These are phyloP conservation scores for Ensete ventricosum DNA, from an alignment of 176 grass and related monocot genomes.

Conservation along the genomic window DNA sequence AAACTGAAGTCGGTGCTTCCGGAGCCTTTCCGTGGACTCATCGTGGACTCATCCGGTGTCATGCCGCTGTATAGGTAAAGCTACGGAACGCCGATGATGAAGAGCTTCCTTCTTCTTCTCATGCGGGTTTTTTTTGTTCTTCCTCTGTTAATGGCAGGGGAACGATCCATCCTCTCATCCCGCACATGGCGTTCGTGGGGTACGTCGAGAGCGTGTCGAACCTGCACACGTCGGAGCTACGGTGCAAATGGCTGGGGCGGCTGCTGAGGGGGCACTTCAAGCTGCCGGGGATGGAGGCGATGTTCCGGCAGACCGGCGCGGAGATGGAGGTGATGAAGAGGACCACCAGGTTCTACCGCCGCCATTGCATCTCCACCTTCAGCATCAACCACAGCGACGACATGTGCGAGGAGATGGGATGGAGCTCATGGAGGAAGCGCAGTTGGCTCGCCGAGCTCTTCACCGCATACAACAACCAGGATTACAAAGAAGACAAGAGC, in stretches of 20 bases:
- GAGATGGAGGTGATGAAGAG: constrained; percentile 80
- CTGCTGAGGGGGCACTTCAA: constrained; percentile 47
- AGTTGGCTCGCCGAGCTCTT: constrained; percentile 85
- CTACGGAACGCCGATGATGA: too few relatives aligned
- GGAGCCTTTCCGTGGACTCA: constrained; percentile 41
- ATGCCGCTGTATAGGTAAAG: constrained; percentile 81
- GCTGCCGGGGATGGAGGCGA: constrained; percentile 46
- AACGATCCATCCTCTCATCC: constrained; percentile 88
- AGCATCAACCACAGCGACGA: constrained; percentile 98
- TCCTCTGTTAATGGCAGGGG: constrained; percentile 26
- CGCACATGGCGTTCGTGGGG: constrained; percentile 95
- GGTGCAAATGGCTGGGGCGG: constrained; percentile 80
- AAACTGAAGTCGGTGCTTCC: constrained; percentile 70
- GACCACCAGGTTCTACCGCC: constrained; percentile 88
- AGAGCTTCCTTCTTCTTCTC: too few relatives aligned
- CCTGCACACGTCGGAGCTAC: constrained; percentile 92
- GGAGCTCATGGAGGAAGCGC: constrained; percentile 46
- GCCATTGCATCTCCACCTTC: constrained; percentile 98
- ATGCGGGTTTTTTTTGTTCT: too few relatives aligned
- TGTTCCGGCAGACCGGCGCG: constrained; percentile 40
- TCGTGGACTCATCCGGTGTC: constrained; percentile 48
- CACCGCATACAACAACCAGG: constrained; percentile 74
- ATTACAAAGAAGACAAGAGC: constrained; percentile 56
- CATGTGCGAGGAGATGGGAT: constrained; percentile 77
- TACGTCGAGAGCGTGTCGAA: constrained; percentile 99